Evolutionary conservation across 179 eudicot species (phyloP).

Genomic region (Camellia oleifera): DNA sequence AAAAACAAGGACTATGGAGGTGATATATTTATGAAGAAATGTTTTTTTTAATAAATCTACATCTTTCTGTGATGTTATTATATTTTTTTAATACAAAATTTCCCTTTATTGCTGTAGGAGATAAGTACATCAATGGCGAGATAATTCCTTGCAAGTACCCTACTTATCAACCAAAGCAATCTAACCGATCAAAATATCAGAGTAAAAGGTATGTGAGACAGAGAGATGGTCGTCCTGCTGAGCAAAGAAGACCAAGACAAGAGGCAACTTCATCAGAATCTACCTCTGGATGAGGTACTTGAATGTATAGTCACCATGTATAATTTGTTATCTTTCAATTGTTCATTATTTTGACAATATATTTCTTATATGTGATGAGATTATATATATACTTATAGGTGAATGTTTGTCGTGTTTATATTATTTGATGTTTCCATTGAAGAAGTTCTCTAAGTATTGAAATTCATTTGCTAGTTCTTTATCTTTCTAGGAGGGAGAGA

Average conservation of each 20-base stretch:
- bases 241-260: conserved; percentile 51
- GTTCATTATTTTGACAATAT: no score
- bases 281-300: conserved; percentile 45
- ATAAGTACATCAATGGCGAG: conserved; percentile 81
- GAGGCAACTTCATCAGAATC: conserved; percentile 61
- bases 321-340: no score
- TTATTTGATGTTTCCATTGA: not conserved
- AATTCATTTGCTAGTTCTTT: not conserved
- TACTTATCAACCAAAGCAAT: conserved; percentile 79
- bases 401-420: not conserved
- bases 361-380: no score
- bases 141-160: conserved; percentile 92
- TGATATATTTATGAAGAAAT: not conserved
- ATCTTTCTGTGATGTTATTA: not conserved
- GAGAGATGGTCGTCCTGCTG: conserved; percentile 72
- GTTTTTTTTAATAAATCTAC: not conserved
- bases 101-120: conserved; percentile 42
- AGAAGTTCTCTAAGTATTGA: not conserved
- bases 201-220: conserved; percentile 72
- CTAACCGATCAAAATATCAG: conserved; percentile 52
- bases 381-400: no score
- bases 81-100: not conserved
- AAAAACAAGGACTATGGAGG: conserved; percentile 98
- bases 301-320: not conserved
- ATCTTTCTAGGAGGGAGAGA: no score